Base-by-base conservation (phyloP, 164 flowering plant genomes). In the Berberis vulgaris region DNA sequence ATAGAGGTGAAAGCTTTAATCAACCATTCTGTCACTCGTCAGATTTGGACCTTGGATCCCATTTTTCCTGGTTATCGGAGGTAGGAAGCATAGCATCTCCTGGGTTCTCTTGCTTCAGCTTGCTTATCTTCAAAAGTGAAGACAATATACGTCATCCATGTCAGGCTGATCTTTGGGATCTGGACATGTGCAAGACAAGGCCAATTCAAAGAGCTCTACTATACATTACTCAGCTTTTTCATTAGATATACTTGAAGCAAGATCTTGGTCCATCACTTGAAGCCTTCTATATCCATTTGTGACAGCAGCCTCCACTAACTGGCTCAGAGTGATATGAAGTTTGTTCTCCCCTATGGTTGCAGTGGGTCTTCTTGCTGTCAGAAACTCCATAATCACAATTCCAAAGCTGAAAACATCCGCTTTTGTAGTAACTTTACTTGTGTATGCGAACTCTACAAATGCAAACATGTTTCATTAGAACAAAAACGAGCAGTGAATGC, bases 331-430 rank as follows among this genome's bases (percentile, higher is more conserved):
- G 60, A 81, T 65, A 12, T 88, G 83, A 49, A 54, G 7, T 3
- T 79, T 84, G 55, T 79, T 71, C 57, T 78, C 82, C 54, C 76
- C 80, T n/a, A 67, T 57, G 41, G 77, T 68, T 45, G 81, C 90
- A 3, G 92, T 88, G 54, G 96, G 96, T 77, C 94, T 79, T 70
- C 63, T 75, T 49, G 56, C 77, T 3, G 92, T 87, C 6, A 88
- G 61, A 41, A 91, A 57, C 78, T 91, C 97, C 96, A 91, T 83
- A 59, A 83, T 46, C 26, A 86, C 67, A n/a, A 83, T 61, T 4
- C 96, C 96, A 44, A 84, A 88, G 75, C 97, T 88, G 86, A 83
- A 88, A 43, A 91, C 85, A 43, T 91, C 97, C 7, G 80, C 94
- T 71, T 88, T 88, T 0, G 92, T 80, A 1, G 90, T 84, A 12